Percentiles rank a stretch among this genome's conserved stretches.
Evolutionary conservation across 2,329 filamentous ascomycete genomes (phyloP).

Genomic region (Penicillium sp.): DNA sequence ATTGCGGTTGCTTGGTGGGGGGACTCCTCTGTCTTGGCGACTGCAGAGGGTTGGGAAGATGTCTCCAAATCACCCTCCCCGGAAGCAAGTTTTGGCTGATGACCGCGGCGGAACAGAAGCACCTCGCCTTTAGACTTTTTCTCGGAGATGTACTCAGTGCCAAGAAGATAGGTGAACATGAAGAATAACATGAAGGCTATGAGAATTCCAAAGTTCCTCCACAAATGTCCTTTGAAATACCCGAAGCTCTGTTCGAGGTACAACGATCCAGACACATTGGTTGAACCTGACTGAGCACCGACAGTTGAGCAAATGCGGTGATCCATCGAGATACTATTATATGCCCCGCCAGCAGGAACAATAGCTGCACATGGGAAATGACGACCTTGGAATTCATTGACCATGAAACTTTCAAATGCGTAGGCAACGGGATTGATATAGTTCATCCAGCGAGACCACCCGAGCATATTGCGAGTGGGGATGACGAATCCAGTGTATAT

Average conservation of each 20-base stretch:
- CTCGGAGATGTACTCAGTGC: constrained; percentile 24
- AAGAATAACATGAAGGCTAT: constrained; percentile 61
- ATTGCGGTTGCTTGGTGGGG: neutral
- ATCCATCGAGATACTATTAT: neutral
- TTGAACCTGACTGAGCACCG: neutral
- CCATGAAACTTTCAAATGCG: constrained; percentile 26
- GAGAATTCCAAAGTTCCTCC: constrained; percentile 64
- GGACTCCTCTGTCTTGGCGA: neutral
- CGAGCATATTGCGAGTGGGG: constrained; percentile 62
- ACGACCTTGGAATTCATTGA: neutral
- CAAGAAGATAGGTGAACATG: neutral
- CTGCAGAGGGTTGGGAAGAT: neutral
- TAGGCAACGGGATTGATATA: constrained; percentile 79
- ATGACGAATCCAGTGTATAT: constrained; percentile 54
- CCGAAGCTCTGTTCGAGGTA: neutral
- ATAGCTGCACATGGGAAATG: neutral
- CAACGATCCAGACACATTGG: neutral
- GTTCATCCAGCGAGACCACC: constrained; percentile 80
- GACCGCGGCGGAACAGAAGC: constrained; percentile 45
- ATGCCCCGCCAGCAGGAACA: neutral
- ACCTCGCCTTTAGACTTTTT: constrained; percentile 33
- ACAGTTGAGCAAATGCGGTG: neutral
- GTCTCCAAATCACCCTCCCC: neutral
- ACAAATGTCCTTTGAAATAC: constrained; percentile 26
- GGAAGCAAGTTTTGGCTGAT: neutral